Conservation (phyloP, 495 filamentous ascomycete species). For the Penicillium longicatenatum region DNA sequence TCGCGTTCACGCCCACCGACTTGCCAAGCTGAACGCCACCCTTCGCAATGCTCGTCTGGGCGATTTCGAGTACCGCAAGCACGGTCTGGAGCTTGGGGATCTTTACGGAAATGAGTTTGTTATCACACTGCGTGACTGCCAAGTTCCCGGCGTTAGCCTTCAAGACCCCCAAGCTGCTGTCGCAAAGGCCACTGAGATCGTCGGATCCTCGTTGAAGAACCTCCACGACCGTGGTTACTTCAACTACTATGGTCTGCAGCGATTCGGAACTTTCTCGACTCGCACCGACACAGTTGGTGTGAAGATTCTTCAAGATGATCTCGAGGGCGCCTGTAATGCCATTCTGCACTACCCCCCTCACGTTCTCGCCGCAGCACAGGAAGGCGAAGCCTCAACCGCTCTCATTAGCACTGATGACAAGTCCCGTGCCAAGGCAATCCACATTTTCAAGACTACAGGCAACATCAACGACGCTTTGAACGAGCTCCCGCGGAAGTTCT, state of each 20-base stretch:
- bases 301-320: conserved; percentile 79
- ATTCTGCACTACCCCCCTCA: conserved; percentile 67
- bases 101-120: conserved; percentile 87
- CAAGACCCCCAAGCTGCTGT: conserved; percentile 37
- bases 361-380: conserved; percentile 49
- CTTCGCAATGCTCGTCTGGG: conserved; percentile 69
- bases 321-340: conserved; percentile 71
- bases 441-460: conserved; percentile 64
- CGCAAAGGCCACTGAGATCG: conserved; percentile 50
- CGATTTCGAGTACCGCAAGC: conserved; percentile 69
- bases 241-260: conserved; percentile 95
- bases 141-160: conserved; percentile 55
- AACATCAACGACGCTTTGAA: conserved; percentile 58
- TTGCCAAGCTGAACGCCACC: conserved; percentile 62
- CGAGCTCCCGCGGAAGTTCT: conserved; percentile 76
- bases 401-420: conserved; percentile 70
- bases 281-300: conserved; percentile 81
- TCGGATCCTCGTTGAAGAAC: conserved; percentile 55
- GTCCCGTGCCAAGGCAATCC: conserved; percentile 72
- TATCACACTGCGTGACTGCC: conserved; percentile 83
- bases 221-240: conserved; percentile 75
- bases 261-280: conserved; percentile 83
- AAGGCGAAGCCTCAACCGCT: conserved; percentile 34
- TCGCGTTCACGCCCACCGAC: conserved; percentile 60
- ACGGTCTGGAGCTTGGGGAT: conserved; percentile 78